Conservation (phyloP, 1,284 basidiomycete species). For the Malassezia equina region DNA sequence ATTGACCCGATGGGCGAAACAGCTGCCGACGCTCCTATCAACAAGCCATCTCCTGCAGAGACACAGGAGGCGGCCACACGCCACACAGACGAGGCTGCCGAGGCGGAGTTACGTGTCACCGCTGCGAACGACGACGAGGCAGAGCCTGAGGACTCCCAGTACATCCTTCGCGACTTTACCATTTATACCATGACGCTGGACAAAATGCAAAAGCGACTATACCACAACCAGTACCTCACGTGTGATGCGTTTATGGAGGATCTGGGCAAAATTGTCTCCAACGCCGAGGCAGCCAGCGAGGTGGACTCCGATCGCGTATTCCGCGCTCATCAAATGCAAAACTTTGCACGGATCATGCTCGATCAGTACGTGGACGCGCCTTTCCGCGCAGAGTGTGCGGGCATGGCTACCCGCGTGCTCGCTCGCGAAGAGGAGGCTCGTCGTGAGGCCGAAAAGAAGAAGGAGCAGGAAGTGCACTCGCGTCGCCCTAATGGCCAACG, state of each 20-base stretch:
- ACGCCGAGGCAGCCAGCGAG: slow-evolving; percentile 57
- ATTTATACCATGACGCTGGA: slow-evolving; percentile 56
- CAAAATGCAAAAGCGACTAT: slow-evolving; percentile 74
- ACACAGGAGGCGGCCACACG: too few relatives aligned
- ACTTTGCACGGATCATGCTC: slow-evolving; percentile 72
- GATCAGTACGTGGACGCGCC: slow-evolving; percentile 71
- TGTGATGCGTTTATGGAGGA: slow-evolving; percentile 79
- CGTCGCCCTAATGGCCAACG: slow-evolving; percentile 27
- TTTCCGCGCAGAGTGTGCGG: slow-evolving; percentile 72
- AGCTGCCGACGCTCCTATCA: too few relatives aligned
- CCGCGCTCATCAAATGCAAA: slow-evolving; percentile 81
- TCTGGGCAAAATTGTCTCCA: slow-evolving; percentile 75
- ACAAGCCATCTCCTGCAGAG: too few relatives aligned
- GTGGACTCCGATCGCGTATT: slow-evolving; percentile 64
- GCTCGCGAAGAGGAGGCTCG: slow-evolving; percentile 51
- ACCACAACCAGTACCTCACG: slow-evolving; percentile 76
- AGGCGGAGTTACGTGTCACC: background rate
- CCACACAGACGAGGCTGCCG: background rate
- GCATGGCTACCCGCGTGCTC: slow-evolving; percentile 71
- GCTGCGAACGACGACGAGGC: background rate
- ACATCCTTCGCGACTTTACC: slow-evolving; percentile 29
- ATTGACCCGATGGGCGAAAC: background rate
- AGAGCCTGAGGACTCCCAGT: slow-evolving; percentile 13
- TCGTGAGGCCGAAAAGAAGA: slow-evolving; percentile 49
- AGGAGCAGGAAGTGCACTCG: slow-evolving; percentile 32